These are phyloP conservation scores for Tulasnella sp. DNA, from an alignment of 768 basidiomycete species.

Conservation along the genomic window DNA sequence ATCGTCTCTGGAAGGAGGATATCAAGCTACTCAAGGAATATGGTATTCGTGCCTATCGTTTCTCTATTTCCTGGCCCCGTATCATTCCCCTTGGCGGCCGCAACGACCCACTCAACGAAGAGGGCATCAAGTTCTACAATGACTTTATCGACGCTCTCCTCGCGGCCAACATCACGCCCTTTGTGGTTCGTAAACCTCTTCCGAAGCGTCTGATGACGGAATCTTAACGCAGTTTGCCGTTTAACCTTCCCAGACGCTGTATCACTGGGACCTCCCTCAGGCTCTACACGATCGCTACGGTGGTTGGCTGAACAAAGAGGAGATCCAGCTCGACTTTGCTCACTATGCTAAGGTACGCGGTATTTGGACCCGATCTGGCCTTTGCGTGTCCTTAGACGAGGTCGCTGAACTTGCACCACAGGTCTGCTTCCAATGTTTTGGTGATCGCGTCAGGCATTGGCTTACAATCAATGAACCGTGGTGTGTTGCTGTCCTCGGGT, in stretches of 20 bases:
- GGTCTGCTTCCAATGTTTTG: slow-evolving; percentile 64
- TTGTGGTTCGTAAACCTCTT: slow-evolving; percentile 38
- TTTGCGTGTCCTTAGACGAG: too few species aligned
- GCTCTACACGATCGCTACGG: slow-evolving; percentile 59
- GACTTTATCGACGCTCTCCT: slow-evolving; percentile 56
- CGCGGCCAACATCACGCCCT: slow-evolving; percentile 49
- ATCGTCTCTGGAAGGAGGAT: slow-evolving; percentile 56
- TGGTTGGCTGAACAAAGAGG: slow-evolving; percentile 62
- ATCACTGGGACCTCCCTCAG: slow-evolving; percentile 73
- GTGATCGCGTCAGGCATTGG: slow-evolving; percentile 68
- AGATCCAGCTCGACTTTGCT: slow-evolving; percentile 53
- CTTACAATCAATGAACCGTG: slow-evolving; percentile 68
- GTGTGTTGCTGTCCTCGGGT: slow-evolving; percentile 58
- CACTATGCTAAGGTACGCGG: slow-evolving; percentile 42
- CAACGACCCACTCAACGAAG: slow-evolving; percentile 57
- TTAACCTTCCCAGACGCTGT: slow-evolving; percentile 38
- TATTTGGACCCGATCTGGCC: slow-evolving; percentile 1
- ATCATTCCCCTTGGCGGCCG: slow-evolving; percentile 63
- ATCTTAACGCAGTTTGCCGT: slow-evolving; percentile 7
- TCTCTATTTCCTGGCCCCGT: slow-evolving; percentile 65
- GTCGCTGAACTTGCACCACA: slow-evolving; percentile 23
- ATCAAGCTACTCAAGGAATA: slow-evolving; percentile 47
- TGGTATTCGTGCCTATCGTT: slow-evolving; percentile 61
- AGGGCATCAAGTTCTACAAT: slow-evolving; percentile 58
- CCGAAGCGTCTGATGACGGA: not conserved